Percentiles rank a stretch among this genome's conserved stretches.
Conservation (phyloP, 768 basidiomycete genomes). For the Phylloporus arenicola region DNA sequence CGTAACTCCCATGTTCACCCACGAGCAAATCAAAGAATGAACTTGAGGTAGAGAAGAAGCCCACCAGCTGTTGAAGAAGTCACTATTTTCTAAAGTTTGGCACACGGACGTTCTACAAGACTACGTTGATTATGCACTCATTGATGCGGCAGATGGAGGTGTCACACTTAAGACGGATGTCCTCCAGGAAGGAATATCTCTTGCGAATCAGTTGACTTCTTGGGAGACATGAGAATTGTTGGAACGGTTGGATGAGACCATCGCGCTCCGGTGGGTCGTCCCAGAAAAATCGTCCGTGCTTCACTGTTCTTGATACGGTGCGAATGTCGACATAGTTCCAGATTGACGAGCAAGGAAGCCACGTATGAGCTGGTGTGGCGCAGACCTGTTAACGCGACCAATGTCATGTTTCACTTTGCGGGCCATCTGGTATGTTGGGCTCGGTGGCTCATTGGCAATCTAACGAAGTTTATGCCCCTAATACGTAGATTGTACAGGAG, state of each 20-base stretch:
- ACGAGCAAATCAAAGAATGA: background rate
- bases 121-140: constrained; percentile 58
- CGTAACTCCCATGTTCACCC: constrained; percentile 3
- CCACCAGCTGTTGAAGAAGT: constrained; percentile 38
- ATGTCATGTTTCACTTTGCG: constrained; percentile 23
- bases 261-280: constrained; percentile 28
- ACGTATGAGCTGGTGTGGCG: constrained; percentile 25
- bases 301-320: background rate
- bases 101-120: constrained; percentile 52
- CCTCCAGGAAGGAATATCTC: constrained; percentile 59
- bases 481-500: constrained; percentile 24
- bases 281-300: constrained; percentile 17
- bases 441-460: background rate
- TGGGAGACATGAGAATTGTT: constrained; percentile 28
- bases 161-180: constrained; percentile 62
- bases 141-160: constrained; percentile 31
- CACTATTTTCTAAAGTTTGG: constrained; percentile 70
- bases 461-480: background rate
- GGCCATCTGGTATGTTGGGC: constrained; percentile 26
- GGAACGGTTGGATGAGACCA: constrained; percentile 20
- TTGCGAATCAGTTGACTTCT: constrained; percentile 38
- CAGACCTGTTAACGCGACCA: constrained; percentile 27
- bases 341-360: constrained; percentile 9
- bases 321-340: background rate
- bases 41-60: constrained; percentile 52